These are phyloP conservation scores for Phylloporus rhodoxanthus DNA, from an alignment of 768 basidiomycete genomes.

Conservation along the genomic window DNA sequence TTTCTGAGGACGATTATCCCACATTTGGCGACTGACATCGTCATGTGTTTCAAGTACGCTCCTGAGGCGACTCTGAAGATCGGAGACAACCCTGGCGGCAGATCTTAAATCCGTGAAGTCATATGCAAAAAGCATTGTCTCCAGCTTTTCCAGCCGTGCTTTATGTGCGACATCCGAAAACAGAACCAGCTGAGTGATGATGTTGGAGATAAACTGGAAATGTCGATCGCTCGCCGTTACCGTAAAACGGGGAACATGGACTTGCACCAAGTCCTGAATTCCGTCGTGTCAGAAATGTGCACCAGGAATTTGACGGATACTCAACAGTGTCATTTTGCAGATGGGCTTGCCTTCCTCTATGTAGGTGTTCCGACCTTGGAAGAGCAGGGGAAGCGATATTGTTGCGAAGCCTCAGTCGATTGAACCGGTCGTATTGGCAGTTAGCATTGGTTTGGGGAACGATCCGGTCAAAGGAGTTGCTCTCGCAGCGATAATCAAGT, in stretches of 20 bases:
- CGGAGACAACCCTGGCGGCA: slow-evolving; percentile 63
- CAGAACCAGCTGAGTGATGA: slow-evolving; percentile 82
- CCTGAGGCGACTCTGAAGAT: slow-evolving; percentile 69
- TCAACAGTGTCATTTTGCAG: slow-evolving; percentile 60
- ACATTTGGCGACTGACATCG: slow-evolving; percentile 34
- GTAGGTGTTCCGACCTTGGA: slow-evolving; percentile 34
- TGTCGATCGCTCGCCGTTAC: slow-evolving; percentile 79
- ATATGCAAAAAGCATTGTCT: slow-evolving; percentile 79
- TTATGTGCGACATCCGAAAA: slow-evolving; percentile 86
- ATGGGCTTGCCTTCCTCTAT: slow-evolving; percentile 36
- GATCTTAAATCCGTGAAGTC: slow-evolving; percentile 76
- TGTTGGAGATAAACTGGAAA: slow-evolving; percentile 79
- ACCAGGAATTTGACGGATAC: slow-evolving; percentile 4
- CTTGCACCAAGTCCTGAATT: slow-evolving; percentile 68
- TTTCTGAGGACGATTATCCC: slow-evolving; percentile 31
- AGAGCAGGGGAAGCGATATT: slow-evolving; percentile 51
- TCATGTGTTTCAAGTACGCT: slow-evolving; percentile 50
- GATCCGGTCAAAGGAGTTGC: slow-evolving; percentile 77
- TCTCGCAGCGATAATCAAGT: slow-evolving; percentile 80
- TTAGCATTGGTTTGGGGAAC: slow-evolving; percentile 84
- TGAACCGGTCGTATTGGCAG: slow-evolving; percentile 92
- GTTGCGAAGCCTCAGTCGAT: slow-evolving; percentile 78
- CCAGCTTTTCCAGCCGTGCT: slow-evolving; percentile 67
- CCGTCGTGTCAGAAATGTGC: slow-evolving; percentile 8
- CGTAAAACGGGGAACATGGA: slow-evolving; percentile 81